Evolutionary conservation across 805 yeast species (phyloP).

Genomic region (Ogataea nonfermentans): DNA sequence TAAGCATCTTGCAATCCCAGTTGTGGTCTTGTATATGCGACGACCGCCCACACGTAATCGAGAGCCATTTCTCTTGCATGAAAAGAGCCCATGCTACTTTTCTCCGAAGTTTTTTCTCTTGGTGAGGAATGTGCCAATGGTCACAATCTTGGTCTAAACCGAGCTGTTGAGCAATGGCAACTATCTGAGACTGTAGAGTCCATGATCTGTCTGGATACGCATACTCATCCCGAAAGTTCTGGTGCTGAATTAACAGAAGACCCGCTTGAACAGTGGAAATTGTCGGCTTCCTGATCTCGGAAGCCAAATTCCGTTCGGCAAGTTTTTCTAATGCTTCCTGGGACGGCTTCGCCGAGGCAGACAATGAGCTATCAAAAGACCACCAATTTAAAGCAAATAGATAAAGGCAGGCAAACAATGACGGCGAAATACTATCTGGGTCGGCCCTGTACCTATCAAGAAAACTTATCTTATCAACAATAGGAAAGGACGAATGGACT

Average conservation of each 20-base stretch:
- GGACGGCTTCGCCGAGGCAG: conserved; percentile 13
- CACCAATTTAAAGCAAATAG: conserved; percentile 81
- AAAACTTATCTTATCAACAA: conserved; percentile 76
- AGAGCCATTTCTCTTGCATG: conserved; percentile 48
- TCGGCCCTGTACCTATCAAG: conserved; percentile 75
- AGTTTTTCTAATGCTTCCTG: conserved; percentile 24
- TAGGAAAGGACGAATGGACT: conserved; percentile 80
- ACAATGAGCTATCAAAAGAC: conserved; percentile 32
- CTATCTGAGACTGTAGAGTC: conserved; percentile 17
- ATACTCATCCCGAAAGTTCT: conserved; percentile 32
- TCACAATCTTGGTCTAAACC: conserved; percentile 47
- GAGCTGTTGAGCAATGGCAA: conserved; percentile 43
- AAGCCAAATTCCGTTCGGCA: conserved; percentile 20
- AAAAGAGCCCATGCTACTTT: conserved; percentile 50
- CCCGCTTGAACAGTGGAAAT: conserved; percentile 32
- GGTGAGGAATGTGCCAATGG: conserved; percentile 45
- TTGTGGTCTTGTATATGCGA: conserved; percentile 42
- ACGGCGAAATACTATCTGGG: conserved; percentile 76
- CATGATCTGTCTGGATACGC: conserved; percentile 40
- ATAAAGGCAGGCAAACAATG: conserved; percentile 78
- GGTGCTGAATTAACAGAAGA: conserved; percentile 32
- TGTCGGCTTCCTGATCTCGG: conserved; percentile 14
- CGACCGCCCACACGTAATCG: conserved; percentile 42
- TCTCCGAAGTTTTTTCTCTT: conserved; percentile 46
- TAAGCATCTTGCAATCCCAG: conserved; percentile 41